Evolutionary conservation across 345 rosid genomes (phyloP).

Genomic region (Mallotus nudiflorus): DNA sequence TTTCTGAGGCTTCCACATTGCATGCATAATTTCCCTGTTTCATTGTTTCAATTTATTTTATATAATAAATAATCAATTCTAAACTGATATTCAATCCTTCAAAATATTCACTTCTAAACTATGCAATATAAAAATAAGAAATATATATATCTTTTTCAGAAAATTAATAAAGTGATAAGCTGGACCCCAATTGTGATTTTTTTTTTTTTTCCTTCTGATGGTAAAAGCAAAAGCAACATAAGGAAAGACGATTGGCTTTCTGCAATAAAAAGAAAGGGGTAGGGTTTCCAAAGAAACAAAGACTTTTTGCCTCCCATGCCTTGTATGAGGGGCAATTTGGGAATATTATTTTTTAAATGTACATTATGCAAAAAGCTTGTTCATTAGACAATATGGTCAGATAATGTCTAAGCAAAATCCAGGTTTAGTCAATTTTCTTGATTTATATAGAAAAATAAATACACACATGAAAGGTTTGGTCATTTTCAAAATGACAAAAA

Average conservation of each 20-base stretch:
- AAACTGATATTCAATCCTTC: too few relatives aligned
- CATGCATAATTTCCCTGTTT: slow-evolving; percentile 94
- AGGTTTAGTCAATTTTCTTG: slow-evolving; percentile 42
- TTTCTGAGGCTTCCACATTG: slow-evolving; percentile 99
- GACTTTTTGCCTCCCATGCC: slow-evolving; percentile 43
- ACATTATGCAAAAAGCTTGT: slow-evolving; percentile 17
- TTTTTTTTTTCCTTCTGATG: slow-evolving; percentile 23
- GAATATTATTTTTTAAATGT: neutral
- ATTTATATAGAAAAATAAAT: too few relatives aligned
- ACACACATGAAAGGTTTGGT: slow-evolving; percentile 24
- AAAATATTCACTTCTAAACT: neutral
- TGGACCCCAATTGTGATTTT: slow-evolving; percentile 25
- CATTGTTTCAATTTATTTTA: too few relatives aligned
- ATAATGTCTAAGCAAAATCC: slow-evolving; percentile 29
- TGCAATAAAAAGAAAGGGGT: slow-evolving; percentile 25
- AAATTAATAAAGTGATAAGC: neutral
- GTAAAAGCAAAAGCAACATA: slow-evolving; percentile 38
- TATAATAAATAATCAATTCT: too few relatives aligned
- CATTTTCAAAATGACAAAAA: slow-evolving; percentile 28
- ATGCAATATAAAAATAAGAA: too few relatives aligned
- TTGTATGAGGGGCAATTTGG: slow-evolving; percentile 26
- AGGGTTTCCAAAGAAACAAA: slow-evolving; percentile 19
- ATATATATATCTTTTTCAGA: too few relatives aligned
- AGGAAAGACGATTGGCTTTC: slow-evolving; percentile 45
- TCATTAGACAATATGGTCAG: slow-evolving; percentile 38